Evolutionary conservation across 2,329 filamentous ascomycete genomes (phyloP), one percentile per base, ranked within the genome.

Genomic region (Esteya vermicola): DNA sequence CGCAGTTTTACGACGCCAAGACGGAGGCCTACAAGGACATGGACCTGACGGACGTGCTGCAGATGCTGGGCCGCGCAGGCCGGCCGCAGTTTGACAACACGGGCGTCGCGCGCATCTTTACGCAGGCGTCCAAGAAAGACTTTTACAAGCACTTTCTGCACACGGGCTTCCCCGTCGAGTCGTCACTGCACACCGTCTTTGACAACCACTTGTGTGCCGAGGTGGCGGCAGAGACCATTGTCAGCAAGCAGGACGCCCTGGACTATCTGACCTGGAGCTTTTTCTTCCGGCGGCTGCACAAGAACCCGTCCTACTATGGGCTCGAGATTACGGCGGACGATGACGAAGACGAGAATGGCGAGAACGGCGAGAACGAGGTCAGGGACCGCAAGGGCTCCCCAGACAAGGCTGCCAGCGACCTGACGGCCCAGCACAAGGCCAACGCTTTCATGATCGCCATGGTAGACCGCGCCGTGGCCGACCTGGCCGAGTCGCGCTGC

Each of bases 131-230:
- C 3, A 98, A 96, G 68, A 98, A 98, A 61, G 85, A 93, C 44
- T 98, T 98, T 59, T 98, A 98, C 64, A 98, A 98, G 65, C 91
- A 98, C 61, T 98, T 98, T 63, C 62, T 98, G 40, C 91, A 98
- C 55, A 96, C 89, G 1, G 93, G 91, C 2, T 98, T 98, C 57
- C 93, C 91, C 0, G 91, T 98, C 10, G 91, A 98, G 57, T 95
- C 88, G 1, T 93, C 88, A 0, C 68, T 98, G 30, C 91, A 98
- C 60, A 94, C 93, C 18, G 91, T 96, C 1, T 67, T 98, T 8
- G 89, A 96, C 61, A 94, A 98, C 64, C 93, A 98, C 70, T 70
- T 98, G 57, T 81, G 86, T 46, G 91, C 91, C 43, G 91, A 98
- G 62, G 78, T 96, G 6, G 93, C 88, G 1, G 85, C 91, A 1